Percentiles rank a stretch among this genome's conserved stretches.
These are phyloP conservation scores for Nicotiana benthamiana DNA, from an alignment of 257 asterid genomes.

Conservation along the genomic window DNA sequence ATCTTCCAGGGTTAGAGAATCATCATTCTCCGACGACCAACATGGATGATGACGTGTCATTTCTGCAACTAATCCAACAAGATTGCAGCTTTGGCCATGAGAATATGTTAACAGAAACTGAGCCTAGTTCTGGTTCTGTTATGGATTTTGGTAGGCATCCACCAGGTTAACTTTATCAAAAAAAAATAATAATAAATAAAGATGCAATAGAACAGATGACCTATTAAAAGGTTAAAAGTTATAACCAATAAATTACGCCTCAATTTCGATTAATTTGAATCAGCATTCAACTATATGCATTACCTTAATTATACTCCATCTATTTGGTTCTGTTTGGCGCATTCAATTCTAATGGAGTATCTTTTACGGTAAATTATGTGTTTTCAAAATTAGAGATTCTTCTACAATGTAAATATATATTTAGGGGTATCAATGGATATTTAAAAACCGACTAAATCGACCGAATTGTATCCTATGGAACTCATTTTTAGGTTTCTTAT, in stretches of 20 bases:
- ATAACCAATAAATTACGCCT: not conserved
- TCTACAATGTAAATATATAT: too few relatives aligned
- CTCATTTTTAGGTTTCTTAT: too few relatives aligned
- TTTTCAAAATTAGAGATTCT: not conserved
- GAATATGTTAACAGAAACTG: constrained; percentile 1
- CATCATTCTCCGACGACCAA: constrained; percentile 7
- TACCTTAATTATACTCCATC: not conserved
- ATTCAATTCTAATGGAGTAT: not conserved
- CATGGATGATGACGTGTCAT: constrained; percentile 3
- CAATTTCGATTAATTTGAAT: not conserved
- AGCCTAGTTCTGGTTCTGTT: not conserved
- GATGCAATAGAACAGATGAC: not conserved
- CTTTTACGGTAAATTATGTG: not conserved
- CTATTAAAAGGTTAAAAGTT: not conserved
- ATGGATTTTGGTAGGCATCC: not conserved
- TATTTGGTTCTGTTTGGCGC: not conserved
- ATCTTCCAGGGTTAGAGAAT: constrained; percentile 58
- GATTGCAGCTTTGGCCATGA: constrained; percentile 23
- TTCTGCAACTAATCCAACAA: constrained; percentile 9
- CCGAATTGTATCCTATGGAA: too few relatives aligned
- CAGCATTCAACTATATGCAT: not conserved
- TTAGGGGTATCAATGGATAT: too few relatives aligned
- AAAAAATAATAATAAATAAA: too few relatives aligned
- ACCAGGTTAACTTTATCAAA: not conserved
- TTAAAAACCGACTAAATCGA: too few relatives aligned